Conservation (phyloP, 257 asterid species). For the Rehmannia glutinosa region DNA sequence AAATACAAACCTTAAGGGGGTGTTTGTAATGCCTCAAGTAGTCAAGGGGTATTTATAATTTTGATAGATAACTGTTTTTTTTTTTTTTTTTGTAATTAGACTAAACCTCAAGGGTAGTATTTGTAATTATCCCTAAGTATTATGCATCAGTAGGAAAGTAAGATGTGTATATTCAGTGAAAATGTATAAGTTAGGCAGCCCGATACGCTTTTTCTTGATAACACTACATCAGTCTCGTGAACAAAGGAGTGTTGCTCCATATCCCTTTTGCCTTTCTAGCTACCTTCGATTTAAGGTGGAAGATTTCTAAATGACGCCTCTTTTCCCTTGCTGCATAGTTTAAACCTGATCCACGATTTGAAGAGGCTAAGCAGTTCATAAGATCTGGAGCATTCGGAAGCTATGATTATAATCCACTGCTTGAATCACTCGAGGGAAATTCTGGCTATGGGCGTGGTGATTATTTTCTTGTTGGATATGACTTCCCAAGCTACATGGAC, state of each 20-base stretch:
- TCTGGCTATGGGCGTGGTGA: slow-evolving; percentile 96
- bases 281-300: background rate
- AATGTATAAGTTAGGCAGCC: background rate
- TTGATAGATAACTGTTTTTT: too few species aligned
- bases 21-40: too few species aligned
- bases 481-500: slow-evolving; percentile 89
- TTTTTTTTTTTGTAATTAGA: too few species aligned
- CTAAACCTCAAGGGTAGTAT: too few species aligned
- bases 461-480: slow-evolving; percentile 88
- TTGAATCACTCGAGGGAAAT: slow-evolving; percentile 91
- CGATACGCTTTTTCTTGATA: background rate
- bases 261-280: background rate
- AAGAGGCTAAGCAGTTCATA: slow-evolving; percentile 89
- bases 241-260: background rate
- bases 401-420: slow-evolving; percentile 93
- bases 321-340: slow-evolving; percentile 46
- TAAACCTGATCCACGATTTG: slow-evolving; percentile 91
- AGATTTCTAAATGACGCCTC: background rate
- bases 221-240: background rate
- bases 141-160: too few species aligned
- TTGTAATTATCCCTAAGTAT: too few species aligned
- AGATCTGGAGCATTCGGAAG: slow-evolving; percentile 95
- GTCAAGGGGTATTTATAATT: too few species aligned
- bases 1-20: too few species aligned
- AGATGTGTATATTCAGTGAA: background rate